Base-by-base conservation (phyloP, 2,329 filamentous ascomycete species). In the Fusarium multiceps region DNA sequence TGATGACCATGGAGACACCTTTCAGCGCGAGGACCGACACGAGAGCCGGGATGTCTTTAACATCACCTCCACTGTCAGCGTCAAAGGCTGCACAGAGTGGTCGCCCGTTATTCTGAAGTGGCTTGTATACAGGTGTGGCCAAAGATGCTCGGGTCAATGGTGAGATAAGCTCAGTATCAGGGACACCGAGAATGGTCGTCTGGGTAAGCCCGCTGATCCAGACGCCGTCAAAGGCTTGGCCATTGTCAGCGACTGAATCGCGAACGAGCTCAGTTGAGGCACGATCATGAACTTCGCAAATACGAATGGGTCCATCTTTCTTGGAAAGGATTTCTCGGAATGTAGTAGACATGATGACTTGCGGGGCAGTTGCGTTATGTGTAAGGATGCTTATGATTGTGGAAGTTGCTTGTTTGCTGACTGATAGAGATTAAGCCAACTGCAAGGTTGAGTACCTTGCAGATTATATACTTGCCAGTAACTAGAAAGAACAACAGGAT, bases 181-280 rank as follows among this genome's bases (percentile, higher is more conserved):
- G 60, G 14, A 63, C 53, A 7, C 60, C 60, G 6, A 63, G 42
- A 10, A 60, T 60, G 28, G 60, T 63, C 12, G 60, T 63, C 60
- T 63, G 60, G 28, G 56, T 60, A 58, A 63, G 60, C 11, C 60
- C 60, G n/a, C 60, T 63, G 56, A 60, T 60, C 60, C 60, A 63
- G 56, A 63, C 60, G 28, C 60, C 60, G 18, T 63, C 55, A 13
- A 63, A 63, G 20, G 20, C 46, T 43, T 63, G 56, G 56, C 60
- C 60, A 13, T 63, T 48, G 14, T 49, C 55, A 10, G 42, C 60
- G 30, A 63, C 34, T 10, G 60, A 48, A 18, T 34, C 46, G 42
- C 60, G 53, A 34, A 63, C 60, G 42, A 63, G 59, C 32, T 63
- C 60, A 25, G 60, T 63, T 9, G 60, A 63, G 9, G 42, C 34